Evolutionary conservation across 441 rosid species (phyloP).

Genomic region (Erysimum cheiri): DNA sequence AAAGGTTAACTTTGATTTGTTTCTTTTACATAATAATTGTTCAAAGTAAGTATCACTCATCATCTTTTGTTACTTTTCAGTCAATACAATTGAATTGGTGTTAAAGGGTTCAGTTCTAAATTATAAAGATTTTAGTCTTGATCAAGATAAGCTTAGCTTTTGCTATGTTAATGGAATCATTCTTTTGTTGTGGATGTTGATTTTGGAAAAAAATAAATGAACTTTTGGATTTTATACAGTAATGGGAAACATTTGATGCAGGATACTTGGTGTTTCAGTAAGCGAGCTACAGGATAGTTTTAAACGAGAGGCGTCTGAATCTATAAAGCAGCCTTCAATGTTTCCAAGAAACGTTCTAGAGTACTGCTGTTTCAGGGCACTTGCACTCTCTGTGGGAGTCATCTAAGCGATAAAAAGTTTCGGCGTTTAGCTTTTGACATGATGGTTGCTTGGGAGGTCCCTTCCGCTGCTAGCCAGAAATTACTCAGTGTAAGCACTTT

Average conservation of each 20-base stretch:
- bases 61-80: background rate
- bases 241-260: constrained; percentile 48
- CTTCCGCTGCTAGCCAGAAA: constrained; percentile 67
- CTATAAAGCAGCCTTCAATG: constrained; percentile 66
- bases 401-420: constrained; percentile 74
- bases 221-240: constrained; percentile 9
- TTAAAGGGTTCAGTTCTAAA: no score
- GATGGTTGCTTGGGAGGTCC: constrained; percentile 98
- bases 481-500: constrained; percentile 55
- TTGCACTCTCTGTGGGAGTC: constrained; percentile 71
- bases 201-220: background rate
- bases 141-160: background rate
- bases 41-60: constrained; percentile 68
- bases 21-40: constrained; percentile 40
- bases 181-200: background rate
- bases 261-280: constrained; percentile 70
- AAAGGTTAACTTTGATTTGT: no score
- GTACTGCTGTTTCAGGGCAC: constrained; percentile 88
- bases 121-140: background rate
- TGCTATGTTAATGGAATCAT: background rate
- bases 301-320: constrained; percentile 71
- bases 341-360: constrained; percentile 92
- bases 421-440: constrained; percentile 84
- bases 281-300: constrained; percentile 74
- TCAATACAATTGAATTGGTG: background rate